These are phyloP conservation scores for Akanthomyces muscarius DNA, from an alignment of 2,329 filamentous ascomycete species.

Conservation along the genomic window DNA sequence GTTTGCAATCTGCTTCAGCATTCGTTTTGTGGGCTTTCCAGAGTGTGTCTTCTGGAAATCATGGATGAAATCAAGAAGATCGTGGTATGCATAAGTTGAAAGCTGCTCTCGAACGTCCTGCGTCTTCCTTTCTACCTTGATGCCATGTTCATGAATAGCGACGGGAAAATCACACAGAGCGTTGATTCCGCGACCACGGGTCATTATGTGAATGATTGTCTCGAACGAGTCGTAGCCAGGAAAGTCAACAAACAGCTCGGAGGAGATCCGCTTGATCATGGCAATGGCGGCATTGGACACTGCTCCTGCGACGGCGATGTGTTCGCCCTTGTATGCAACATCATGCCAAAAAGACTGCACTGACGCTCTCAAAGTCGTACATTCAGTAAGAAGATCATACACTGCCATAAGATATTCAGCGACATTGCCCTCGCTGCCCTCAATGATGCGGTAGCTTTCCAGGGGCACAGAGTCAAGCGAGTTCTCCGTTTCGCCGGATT, in stretches of 20 bases:
- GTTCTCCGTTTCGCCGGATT: background rate
- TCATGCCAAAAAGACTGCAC: conserved; percentile 40
- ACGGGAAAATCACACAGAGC: background rate
- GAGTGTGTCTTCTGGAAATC: conserved; percentile 43
- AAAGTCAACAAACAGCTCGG: conserved; percentile 42
- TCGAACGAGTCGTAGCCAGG: conserved; percentile 42
- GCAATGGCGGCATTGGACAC: conserved; percentile 40
- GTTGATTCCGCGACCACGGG: conserved; percentile 31
- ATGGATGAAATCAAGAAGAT: conserved; percentile 41
- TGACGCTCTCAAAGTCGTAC: conserved; percentile 34
- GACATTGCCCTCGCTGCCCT: conserved; percentile 31
- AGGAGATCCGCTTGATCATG: conserved; percentile 36
- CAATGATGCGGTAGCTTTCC: conserved; percentile 42
- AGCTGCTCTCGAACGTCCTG: conserved; percentile 38
- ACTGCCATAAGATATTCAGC: conserved; percentile 43
- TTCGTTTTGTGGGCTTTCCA: conserved; percentile 43
- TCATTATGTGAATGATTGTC: conserved; percentile 38
- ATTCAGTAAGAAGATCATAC: conserved; percentile 35
- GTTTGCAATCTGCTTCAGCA: conserved; percentile 34
- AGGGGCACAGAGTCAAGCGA: conserved; percentile 32
- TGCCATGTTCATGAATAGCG: conserved; percentile 6
- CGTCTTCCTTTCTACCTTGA: too few relatives aligned
- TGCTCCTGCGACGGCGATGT: conserved; percentile 41
- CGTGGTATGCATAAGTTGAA: conserved; percentile 38
- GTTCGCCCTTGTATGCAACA: conserved; percentile 41